Conservation (phyloP, 805 yeast genomes). For the Candida ipomoeae region DNA sequence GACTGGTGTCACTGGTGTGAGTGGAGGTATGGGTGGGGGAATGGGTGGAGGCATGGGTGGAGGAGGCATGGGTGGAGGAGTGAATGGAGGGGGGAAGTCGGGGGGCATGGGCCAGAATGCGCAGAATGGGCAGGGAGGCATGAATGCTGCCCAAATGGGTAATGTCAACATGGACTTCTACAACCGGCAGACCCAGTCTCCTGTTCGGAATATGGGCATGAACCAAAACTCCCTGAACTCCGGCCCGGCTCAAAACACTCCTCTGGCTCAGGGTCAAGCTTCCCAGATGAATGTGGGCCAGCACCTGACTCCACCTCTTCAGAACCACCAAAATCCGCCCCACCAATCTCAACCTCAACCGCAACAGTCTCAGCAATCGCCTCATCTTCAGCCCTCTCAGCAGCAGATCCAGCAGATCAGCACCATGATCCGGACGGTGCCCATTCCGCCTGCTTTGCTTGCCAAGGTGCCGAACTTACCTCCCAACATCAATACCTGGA, state of each 20-base stretch:
- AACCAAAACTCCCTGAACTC: background rate
- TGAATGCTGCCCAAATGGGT: background rate
- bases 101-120: background rate
- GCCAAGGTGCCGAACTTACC: constrained; percentile 73
- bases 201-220: background rate
- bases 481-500: constrained; percentile 76
- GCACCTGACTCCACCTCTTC: too few species aligned
- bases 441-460: constrained; percentile 67
- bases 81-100: background rate
- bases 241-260: too few species aligned
- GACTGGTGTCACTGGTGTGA: too few species aligned
- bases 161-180: constrained; percentile 9
- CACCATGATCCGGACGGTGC: constrained; percentile 52
- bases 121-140: background rate
- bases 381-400: constrained; percentile 17
- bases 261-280: background rate
- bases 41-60: background rate
- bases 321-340: too few species aligned
- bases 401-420: constrained; percentile 38
- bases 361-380: constrained; percentile 2
- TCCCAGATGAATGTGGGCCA: background rate
- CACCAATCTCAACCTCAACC: too few species aligned
- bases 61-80: background rate
- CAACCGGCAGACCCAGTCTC: constrained; percentile 17
- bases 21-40: too few species aligned